Evolutionary conservation across 257 asterid genomes (phyloP).

Genomic region (Jacaranda mimosifolia): DNA sequence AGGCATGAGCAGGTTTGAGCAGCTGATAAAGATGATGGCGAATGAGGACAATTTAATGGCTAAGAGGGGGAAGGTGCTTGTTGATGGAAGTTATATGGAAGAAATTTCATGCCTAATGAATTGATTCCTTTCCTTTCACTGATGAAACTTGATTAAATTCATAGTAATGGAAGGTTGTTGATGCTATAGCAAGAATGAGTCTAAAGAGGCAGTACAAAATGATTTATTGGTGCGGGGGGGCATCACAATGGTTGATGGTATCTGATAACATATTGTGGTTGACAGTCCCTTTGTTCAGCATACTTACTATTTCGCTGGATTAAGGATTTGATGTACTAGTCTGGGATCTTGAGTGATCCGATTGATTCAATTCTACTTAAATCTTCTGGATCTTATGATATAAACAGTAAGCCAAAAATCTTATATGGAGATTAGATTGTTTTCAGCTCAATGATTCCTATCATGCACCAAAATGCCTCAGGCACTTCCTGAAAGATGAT

Average conservation of each 20-base stretch:
- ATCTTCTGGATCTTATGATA: constrained; percentile 4
- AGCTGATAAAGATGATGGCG: constrained; percentile 98
- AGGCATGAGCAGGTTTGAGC: constrained; percentile 87
- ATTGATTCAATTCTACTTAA: constrained; percentile 2
- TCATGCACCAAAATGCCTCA: constrained; percentile 7
- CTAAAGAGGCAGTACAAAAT: constrained; percentile 21
- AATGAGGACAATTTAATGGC: constrained; percentile 95
- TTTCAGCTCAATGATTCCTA: constrained; percentile 22
- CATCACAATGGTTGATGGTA: neutral
- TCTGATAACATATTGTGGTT: neutral
- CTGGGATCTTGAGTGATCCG: constrained; percentile 17
- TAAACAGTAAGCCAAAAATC: neutral
- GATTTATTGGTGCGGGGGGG: neutral
- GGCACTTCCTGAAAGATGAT: constrained; percentile 89
- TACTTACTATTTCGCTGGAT: constrained; percentile 23
- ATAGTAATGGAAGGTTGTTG: constrained; percentile 7
- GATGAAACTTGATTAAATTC: neutral
- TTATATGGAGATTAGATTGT: neutral
- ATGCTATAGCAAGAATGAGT: constrained; percentile 14
- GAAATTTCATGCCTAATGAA: neutral
- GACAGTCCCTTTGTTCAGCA: neutral
- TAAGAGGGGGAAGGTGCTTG: constrained; percentile 94
- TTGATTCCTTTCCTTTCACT: neutral
- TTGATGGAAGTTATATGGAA: constrained; percentile 89
- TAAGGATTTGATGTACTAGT: constrained; percentile 22